Evolutionary conservation across 169 alveolate genomes (phyloP), one percentile per base, ranked within the genome.

Genomic region (Besnoitia besnoiti): DNA sequence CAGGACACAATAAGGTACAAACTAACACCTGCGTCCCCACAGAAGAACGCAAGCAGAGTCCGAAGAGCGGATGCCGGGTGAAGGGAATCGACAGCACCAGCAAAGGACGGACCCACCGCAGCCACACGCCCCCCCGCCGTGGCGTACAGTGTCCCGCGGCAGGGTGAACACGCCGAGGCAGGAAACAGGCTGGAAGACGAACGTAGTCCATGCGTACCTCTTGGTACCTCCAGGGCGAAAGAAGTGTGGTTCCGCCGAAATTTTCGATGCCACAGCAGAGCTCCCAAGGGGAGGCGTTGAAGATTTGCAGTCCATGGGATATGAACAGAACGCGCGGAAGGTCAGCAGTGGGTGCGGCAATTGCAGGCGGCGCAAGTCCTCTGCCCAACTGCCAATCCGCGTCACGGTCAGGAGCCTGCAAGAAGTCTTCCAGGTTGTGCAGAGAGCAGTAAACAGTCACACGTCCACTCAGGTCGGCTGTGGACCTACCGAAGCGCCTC

Each of bases 201-300:
- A 55, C 35, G 16, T 55, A 21, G 55, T n/a, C 30, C 33, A 33
- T 37, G 40, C 84, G 19, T 37, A 73, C 84, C 84, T 73, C 49
- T 14, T 33, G 8, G 4, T 21, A 21, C 16, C 24, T 12, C 84
- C 84, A 73, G 33, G 84, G 84, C 0, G 4, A 3, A 39, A 73
- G 49, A 39, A 73, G 84, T 73, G 84, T 73, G 14, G 84, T 73
- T 7, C 84, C 49, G 16, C 84, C 84, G 46, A 37, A 73, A 33
- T 44, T 44, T 73, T 73, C 84, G 84, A 73, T 39, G 27, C 12
- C 84, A 21, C 84, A 73, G 49, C 84, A 73, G 49, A 73, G 84
- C 27, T 73, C 84, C 24, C 84, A 73, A 44, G 19, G 19, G 24
- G 84, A 73, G 30, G 49, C 42, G 84, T 73, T 73, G 49, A 37